phyloP scores from a whole-genome alignment of 768 basidiomycete genomes.

The Lactifluus rugatus region DNA sequence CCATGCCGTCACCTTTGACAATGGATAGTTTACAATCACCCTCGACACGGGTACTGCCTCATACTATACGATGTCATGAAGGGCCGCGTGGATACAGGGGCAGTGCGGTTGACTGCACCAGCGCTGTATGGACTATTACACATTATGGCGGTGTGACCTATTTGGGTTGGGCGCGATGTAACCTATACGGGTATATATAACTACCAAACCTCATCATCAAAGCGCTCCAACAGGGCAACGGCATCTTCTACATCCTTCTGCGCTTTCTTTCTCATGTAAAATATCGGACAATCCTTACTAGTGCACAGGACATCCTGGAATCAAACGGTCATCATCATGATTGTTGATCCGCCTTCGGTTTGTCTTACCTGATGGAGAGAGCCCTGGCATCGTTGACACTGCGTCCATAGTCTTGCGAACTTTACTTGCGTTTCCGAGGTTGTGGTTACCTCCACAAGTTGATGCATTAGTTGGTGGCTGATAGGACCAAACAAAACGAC shows the following conservation, averaged over 20 bases:
- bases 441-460: conserved; percentile 29
- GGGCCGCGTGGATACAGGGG: background rate
- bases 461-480: background rate
- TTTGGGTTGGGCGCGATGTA: background rate
- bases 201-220: conserved; percentile 68
- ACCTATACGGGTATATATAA: background rate
- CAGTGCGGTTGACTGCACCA: background rate
- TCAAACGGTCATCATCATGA: conserved; percentile 15
- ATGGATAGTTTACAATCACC: background rate
- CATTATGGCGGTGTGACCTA: conserved; percentile 5
- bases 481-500: background rate
- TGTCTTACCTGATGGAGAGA: conserved; percentile 79
- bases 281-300: conserved; percentile 96
- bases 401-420: conserved; percentile 95
- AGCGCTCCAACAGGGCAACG: conserved; percentile 68
- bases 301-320: conserved; percentile 88
- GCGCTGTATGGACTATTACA: conserved; percentile 17
- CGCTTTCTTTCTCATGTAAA: conserved; percentile 96
- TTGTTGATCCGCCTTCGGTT: background rate
- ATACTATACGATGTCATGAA: background rate
- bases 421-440: conserved; percentile 80
- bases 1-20: background rate
- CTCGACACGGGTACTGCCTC: background rate
- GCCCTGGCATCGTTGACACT: conserved; percentile 97
- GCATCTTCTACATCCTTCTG: conserved; percentile 96